phyloP scores from a whole-genome alignment of 2,329 filamentous ascomycete genomes.

The Colletotrichum karsti region DNA sequence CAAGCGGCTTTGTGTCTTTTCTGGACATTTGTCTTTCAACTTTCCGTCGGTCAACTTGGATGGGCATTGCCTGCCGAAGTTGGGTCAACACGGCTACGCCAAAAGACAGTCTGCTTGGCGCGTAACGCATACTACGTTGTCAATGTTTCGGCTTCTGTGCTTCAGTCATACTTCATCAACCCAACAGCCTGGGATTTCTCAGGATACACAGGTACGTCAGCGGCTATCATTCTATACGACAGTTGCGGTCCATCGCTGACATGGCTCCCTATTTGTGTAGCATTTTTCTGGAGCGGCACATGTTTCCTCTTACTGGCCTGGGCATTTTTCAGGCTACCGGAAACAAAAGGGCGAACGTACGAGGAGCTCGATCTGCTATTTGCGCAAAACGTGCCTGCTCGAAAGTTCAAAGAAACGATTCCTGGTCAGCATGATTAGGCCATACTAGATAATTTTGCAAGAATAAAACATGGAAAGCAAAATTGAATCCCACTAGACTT shows the following conservation, averaged over 20 bases:
- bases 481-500: no score
- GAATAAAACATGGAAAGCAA: no score
- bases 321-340: slow-evolving; percentile 35
- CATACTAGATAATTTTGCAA: neutral
- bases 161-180: slow-evolving; percentile 46
- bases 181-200: slow-evolving; percentile 46
- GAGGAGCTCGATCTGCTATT: slow-evolving; percentile 34
- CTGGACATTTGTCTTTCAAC: slow-evolving; percentile 25
- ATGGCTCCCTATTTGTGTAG: neutral
- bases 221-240: no score
- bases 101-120: slow-evolving; percentile 42
- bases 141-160: slow-evolving; percentile 33
- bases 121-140: slow-evolving; percentile 33
- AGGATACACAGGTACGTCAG: slow-evolving; percentile 50
- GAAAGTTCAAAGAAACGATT: neutral
- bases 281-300: slow-evolving; percentile 32
- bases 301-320: slow-evolving; percentile 29
- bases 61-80: slow-evolving; percentile 39
- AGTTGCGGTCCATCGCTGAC: no score
- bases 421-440: neutral
- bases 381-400: neutral
- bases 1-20: slow-evolving; percentile 40
- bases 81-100: slow-evolving; percentile 39
- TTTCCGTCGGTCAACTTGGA: slow-evolving; percentile 29
- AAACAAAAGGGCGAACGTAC: slow-evolving; percentile 35